A percentile compares a stretch with the other conserved stretches of the same genome.
Evolutionary conservation across 192 early-diverging fungal species (phyloP).

Genomic region (Coemansia sp.): DNA sequence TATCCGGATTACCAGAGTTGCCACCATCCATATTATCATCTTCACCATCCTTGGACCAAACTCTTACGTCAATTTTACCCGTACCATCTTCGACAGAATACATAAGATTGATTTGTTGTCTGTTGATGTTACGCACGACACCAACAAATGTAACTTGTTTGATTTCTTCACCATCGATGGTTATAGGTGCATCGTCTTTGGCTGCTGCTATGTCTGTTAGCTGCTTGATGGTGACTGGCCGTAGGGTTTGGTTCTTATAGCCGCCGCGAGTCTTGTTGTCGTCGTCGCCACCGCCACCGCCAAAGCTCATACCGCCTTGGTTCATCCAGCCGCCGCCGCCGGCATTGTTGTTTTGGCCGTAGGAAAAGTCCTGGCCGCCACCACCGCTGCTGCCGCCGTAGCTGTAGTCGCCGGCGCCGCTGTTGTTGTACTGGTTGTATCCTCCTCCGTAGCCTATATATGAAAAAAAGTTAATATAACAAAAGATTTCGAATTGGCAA

Average conservation of each 20-base stretch:
- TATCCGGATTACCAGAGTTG: slow-evolving; percentile 15
- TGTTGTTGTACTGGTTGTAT: slow-evolving; percentile 21
- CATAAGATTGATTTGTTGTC: slow-evolving; percentile 61
- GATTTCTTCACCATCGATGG: slow-evolving; percentile 71
- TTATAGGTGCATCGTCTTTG: slow-evolving; percentile 62
- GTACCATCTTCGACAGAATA: slow-evolving; percentile 84
- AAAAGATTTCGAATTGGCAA: neutral
- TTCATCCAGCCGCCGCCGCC: slow-evolving; percentile 36
- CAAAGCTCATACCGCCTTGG: neutral
- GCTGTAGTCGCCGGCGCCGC: slow-evolving; percentile 17
- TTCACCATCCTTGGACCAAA: slow-evolving; percentile 56
- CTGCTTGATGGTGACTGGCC: slow-evolving; percentile 85
- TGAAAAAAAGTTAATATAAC: neutral
- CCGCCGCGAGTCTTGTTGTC: slow-evolving; percentile 52
- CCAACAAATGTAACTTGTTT: slow-evolving; percentile 76
- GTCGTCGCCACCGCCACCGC: slow-evolving; percentile 26
- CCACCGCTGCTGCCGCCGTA: slow-evolving; percentile 17
- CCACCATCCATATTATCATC: slow-evolving; percentile 15
- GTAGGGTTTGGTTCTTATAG: slow-evolving; percentile 63
- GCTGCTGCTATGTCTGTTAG: slow-evolving; percentile 54
- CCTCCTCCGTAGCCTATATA: slow-evolving; percentile 27
- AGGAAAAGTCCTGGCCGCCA: slow-evolving; percentile 29
- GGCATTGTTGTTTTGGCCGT: slow-evolving; percentile 10
- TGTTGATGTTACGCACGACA: slow-evolving; percentile 60
- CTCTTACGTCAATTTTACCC: slow-evolving; percentile 70